These are phyloP conservation scores for Ormosia emarginata DNA, from an alignment of 306 rosid species.

Conservation along the genomic window DNA sequence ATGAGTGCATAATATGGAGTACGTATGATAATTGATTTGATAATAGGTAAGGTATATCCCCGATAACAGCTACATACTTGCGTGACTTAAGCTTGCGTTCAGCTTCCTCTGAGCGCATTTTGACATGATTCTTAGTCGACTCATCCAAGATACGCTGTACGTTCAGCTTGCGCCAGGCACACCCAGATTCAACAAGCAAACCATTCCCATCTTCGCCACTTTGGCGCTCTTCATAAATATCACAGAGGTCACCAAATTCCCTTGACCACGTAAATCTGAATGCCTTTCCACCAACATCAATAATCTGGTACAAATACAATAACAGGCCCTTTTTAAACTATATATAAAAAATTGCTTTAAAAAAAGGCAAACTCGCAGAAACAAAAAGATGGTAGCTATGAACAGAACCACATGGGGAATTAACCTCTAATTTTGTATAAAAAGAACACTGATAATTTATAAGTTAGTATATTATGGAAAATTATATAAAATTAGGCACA, in stretches of 20 bases:
- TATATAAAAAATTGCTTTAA: constrained; percentile 5
- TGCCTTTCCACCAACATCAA: constrained; percentile 93
- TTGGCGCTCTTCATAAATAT: constrained; percentile 74
- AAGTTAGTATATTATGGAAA: background rate
- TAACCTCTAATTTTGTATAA: background rate
- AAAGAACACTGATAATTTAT: background rate
- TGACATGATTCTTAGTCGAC: constrained; percentile 70
- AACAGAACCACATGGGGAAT: background rate
- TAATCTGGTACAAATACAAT: constrained; percentile 55
- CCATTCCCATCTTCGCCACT: constrained; percentile 83
- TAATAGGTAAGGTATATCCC: background rate
- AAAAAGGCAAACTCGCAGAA: background rate
- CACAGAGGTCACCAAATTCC: constrained; percentile 82
- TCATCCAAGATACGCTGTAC: constrained; percentile 92
- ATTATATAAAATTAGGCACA: constrained; percentile 10
- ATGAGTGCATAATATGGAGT: background rate
- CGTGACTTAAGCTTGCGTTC: constrained; percentile 76
- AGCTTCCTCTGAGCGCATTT: constrained; percentile 86
- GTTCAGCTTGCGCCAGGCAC: constrained; percentile 93
- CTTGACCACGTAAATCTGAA: constrained; percentile 82
- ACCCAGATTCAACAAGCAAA: constrained; percentile 84
- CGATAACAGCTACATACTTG: constrained; percentile 47
- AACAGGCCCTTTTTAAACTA: constrained; percentile 13
- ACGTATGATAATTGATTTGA: background rate
- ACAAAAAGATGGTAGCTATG: background rate